Base-by-base conservation (phyloP, 306 rosid species). In the Arachis hypogaea region DNA sequence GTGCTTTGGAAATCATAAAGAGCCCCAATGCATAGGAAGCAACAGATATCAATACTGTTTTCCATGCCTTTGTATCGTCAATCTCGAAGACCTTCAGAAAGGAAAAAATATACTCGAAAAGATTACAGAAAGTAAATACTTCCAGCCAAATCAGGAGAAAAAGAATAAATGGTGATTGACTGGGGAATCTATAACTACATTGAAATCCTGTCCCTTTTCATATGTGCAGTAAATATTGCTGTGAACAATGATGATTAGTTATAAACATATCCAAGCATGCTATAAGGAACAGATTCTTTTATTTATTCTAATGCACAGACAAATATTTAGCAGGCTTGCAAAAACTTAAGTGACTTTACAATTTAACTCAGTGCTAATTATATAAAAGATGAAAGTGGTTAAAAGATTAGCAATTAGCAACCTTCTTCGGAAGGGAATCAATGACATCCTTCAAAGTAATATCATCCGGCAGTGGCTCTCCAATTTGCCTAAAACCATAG, bases 1-100 rank as follows among this genome's bases (percentile, higher is more conserved):
- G 99, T 75, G 95, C 84, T 85, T 94, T 94, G 45, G 96, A 74
- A 83, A 94, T 92, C 92, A 92, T 77, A 61, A 71, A 77, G 63
- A 94, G 90, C 57, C 99, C 97, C 79, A 94, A 33, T 3, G 96
- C 88, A 77, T 89, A 94, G 59, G 99, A 89, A 82, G 95, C 87
- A 70, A 73, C 84, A 1, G 97, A 91, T 87, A 88, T 89, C 75
- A 94, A 72, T 74, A 94, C 90, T 58, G 97, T 76, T 83, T 82
- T 91, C 97, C 93, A 92, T 57, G 97, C 89, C 82, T 88, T 92
- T 63, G 46, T 78, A 38, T 92, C 86, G 77, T 94, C 85, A 82
- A 92, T 88, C 87, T 89, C 96, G 76, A 93, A 94, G 33, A 94
- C 97, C 97, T 94, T 61, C 30, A 44, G 28, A 22, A 22, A 22